phyloP scores from a whole-genome alignment of 73 alveolate species.

The Blepharisma stoltei region DNA sequence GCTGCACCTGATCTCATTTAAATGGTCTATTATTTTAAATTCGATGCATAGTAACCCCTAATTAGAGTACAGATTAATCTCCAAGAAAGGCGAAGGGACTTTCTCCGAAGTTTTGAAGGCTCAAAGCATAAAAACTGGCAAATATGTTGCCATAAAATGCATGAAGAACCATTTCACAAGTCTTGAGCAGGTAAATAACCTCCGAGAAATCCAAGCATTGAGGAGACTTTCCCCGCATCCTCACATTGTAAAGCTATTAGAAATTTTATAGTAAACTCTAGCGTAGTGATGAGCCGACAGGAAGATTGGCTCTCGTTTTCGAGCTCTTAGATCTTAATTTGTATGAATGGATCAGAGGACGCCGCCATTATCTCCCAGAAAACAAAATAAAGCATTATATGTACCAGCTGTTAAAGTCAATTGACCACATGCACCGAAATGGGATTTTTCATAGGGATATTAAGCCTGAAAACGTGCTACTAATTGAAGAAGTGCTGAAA shows the following conservation, averaged over 20 bases:
- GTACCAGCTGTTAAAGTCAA: constrained; percentile 84
- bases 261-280: constrained; percentile 52
- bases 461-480: constrained; percentile 63
- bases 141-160: constrained; percentile 83
- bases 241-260: constrained; percentile 75
- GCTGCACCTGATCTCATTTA: constrained; percentile 55
- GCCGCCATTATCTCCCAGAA: constrained; percentile 81
- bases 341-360: constrained; percentile 95
- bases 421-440: constrained; percentile 95
- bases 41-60: constrained; percentile 50
- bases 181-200: constrained; percentile 68
- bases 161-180: constrained; percentile 68
- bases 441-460: constrained; percentile 96
- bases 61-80: constrained; percentile 53
- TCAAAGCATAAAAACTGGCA: constrained; percentile 67
- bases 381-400: constrained; percentile 82
- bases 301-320: constrained; percentile 97
- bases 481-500: constrained; percentile 58
- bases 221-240: constrained; percentile 81
- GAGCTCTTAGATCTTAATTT: constrained; percentile 98
- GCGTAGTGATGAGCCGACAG: constrained; percentile 93
- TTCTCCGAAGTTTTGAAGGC: constrained; percentile 83
- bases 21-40: too few species aligned
- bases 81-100: constrained; percentile 80
- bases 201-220: constrained; percentile 87